Conservation (phyloP, 2,329 filamentous ascomycete genomes). For the Nannizziopsis barbatae region DNA sequence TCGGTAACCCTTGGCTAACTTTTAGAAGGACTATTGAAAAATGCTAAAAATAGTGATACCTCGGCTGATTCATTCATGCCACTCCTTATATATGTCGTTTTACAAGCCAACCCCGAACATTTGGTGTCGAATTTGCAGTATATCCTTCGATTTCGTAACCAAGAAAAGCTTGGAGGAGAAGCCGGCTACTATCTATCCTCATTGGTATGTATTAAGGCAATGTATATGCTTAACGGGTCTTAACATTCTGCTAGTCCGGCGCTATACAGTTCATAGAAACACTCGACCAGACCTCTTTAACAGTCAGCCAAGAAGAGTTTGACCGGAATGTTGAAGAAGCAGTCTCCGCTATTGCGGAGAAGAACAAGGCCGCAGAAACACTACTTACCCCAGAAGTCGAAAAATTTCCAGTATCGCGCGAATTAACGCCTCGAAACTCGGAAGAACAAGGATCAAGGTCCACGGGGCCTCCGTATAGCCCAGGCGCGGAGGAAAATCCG, state of each 20-base stretch:
- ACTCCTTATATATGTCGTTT: slow-evolving; percentile 85
- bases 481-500: slow-evolving; percentile 57
- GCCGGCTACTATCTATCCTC: slow-evolving; percentile 97
- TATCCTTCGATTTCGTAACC: slow-evolving; percentile 90
- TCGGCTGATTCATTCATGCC: slow-evolving; percentile 95
- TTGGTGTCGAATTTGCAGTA: slow-evolving; percentile 97
- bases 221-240: slow-evolving; percentile 10
- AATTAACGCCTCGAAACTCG: slow-evolving; percentile 50
- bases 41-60: slow-evolving; percentile 74
- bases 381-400: slow-evolving; percentile 31
- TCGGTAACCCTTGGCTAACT: slow-evolving; percentile 14
- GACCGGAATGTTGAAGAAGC: slow-evolving; percentile 93
- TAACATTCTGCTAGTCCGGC: slow-evolving; percentile 40
- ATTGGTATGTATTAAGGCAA: slow-evolving; percentile 43
- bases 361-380: slow-evolving; percentile 53
- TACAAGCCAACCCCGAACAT: slow-evolving; percentile 89
- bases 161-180: slow-evolving; percentile 94
- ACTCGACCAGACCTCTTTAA: slow-evolving; percentile 84
- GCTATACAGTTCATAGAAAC: slow-evolving; percentile 95
- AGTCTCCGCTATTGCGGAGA: slow-evolving; percentile 89
- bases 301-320: slow-evolving; percentile 89
- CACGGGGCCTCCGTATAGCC: slow-evolving; percentile 28
- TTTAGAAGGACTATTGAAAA: slow-evolving; percentile 61
- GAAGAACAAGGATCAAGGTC: slow-evolving; percentile 45
- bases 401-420: slow-evolving; percentile 42